Base-by-base conservation (phyloP, 2,329 filamentous ascomycete species). In the Harringtonia aguacate region DNA sequence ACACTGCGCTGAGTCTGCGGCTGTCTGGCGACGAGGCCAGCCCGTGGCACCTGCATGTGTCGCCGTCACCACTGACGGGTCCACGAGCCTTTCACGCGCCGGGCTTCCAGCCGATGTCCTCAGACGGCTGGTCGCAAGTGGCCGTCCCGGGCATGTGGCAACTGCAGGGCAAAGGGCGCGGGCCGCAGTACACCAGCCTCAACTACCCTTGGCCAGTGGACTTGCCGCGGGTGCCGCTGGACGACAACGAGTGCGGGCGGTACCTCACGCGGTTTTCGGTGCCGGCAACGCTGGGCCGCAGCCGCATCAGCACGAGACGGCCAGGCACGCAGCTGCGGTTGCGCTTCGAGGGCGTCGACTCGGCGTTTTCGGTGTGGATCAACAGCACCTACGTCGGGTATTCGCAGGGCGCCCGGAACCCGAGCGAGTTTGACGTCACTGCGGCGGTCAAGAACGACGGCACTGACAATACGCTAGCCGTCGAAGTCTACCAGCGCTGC, bases 291-390 rank as follows among this genome's bases (percentile, higher is more conserved):
- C 3, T 8, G 4, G 18, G 8, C 10, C n/a, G n/a, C n/a, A n/a
- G n/a, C n/a, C n/a, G n/a, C n/a, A n/a, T n/a, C n/a, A n/a, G n/a
- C n/a, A n/a, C n/a, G n/a, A n/a, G n/a, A n/a, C n/a, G n/a, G n/a
- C n/a, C n/a, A n/a, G 15, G 9, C 8, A 3, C 4, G 9, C 21
- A 82, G 51, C 66, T 83, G 17, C 67, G 80, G 15, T 61, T 86
- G 7, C 66, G 81, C 7, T 86, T 86, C 46, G 82, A 86, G 51
- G 83, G 83, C 1, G 81, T 86, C 0, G 83, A 86, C 54, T 75
- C 77, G 36, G 74, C 81, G 0, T 86, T 82, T 50, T 75, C 82
- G 50, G 65, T 85, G 3, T 86, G 75, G 70, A 55, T 87, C 5
- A 86, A 87, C 53, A 80, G 80, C 0, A 60, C 66, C 12, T 64